phyloP scores from a whole-genome alignment of 768 basidiomycete genomes.

The Clitopilus passeckerianus region DNA sequence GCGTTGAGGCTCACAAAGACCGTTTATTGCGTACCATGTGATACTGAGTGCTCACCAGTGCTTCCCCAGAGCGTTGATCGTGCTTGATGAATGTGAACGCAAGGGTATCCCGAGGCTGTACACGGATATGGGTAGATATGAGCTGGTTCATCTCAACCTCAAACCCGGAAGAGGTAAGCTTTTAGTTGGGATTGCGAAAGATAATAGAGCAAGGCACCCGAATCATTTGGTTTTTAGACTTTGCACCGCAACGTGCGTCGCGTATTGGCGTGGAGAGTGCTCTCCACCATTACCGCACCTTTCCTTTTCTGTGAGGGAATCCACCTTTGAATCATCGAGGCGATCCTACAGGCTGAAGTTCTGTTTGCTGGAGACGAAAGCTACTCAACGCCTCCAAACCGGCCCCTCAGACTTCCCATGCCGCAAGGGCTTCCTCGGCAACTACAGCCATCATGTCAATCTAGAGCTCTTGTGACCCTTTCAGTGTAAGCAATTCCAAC shows the following conservation, averaged over 20 bases:
- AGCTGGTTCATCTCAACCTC: background rate
- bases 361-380: background rate
- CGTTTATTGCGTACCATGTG: background rate
- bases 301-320: background rate
- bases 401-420: background rate
- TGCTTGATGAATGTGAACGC: background rate
- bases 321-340: background rate
- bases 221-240: background rate
- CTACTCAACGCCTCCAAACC: background rate
- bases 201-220: background rate
- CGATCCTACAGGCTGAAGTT: background rate
- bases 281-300: background rate
- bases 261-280: background rate
- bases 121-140: background rate
- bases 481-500: background rate
- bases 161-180: background rate
- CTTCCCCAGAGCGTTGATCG: background rate
- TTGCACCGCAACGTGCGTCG: background rate
- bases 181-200: background rate
- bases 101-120: background rate
- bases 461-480: background rate
- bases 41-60: background rate
- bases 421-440: background rate
- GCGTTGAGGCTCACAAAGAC: background rate
- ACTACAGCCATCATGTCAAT: background rate